A percentile compares a stretch with the other conserved stretches of the same genome.
Evolutionary conservation across 1,284 basidiomycete species (phyloP).

Genomic region (Moniliella sp.): DNA sequence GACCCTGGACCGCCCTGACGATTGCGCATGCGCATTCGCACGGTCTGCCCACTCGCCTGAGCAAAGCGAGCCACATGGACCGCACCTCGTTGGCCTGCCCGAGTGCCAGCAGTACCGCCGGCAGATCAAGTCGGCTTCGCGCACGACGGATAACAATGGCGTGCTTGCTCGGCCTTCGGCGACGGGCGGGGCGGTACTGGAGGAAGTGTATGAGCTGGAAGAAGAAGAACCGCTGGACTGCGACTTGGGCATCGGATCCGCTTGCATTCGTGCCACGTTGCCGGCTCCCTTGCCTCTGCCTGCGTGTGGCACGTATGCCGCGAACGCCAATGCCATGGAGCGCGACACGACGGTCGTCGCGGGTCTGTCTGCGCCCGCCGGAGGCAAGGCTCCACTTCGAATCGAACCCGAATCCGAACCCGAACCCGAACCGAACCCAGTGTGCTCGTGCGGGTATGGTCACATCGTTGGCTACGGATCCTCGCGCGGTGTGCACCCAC

Average conservation of each 20-base stretch:
- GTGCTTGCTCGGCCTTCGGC: too few species aligned
- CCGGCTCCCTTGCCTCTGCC: too few species aligned
- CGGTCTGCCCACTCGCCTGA: neutral
- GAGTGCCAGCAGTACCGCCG: too few species aligned
- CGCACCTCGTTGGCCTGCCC: neutral
- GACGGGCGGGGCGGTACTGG: too few species aligned
- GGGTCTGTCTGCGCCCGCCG: neutral
- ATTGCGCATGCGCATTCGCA: neutral
- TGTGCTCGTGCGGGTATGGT: slow-evolving; percentile 6
- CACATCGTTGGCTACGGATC: slow-evolving; percentile 14
- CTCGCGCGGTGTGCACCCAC: slow-evolving; percentile 8
- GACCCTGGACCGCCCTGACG: neutral
- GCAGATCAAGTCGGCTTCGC: too few species aligned
- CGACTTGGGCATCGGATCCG: too few species aligned
- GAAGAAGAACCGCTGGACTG: too few species aligned
- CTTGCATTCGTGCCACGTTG: too few species aligned
- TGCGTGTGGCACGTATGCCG: neutral
- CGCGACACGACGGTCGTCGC: neutral
- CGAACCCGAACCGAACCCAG: slow-evolving; percentile 13
- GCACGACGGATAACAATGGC: too few species aligned
- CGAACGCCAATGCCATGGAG: neutral
- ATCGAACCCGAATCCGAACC: slow-evolving; percentile 13
- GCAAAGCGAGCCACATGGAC: neutral
- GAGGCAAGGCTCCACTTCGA: slow-evolving; percentile 19
- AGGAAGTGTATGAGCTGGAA: too few species aligned